A percentile compares a stretch with the other conserved stretches of the same genome.
Evolutionary conservation across 2,329 filamentous ascomycete species (phyloP).

Genomic region (Alternaria solani): DNA sequence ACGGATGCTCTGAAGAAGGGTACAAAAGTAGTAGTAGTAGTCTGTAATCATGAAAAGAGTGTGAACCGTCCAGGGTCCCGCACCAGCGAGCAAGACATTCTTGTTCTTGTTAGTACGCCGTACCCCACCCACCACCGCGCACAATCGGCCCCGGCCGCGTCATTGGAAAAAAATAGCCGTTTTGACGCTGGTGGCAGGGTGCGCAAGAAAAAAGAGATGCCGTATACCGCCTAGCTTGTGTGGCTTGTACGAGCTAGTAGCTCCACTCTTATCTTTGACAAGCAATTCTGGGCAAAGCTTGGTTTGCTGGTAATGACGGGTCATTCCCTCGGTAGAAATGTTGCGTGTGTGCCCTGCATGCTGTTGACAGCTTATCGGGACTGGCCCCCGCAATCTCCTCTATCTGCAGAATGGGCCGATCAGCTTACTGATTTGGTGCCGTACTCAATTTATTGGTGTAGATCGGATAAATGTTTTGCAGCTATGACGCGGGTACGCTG

Average conservation of each 20-base stretch:
- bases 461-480: background rate
- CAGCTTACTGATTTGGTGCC: background rate
- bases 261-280: constrained; percentile 29
- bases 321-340: background rate
- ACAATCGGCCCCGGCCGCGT: constrained; percentile 17
- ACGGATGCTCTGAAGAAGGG: background rate
- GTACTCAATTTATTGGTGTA: background rate
- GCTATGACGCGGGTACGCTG: background rate
- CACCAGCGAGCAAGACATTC: background rate
- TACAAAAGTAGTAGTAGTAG: background rate
- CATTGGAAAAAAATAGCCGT: constrained; percentile 11
- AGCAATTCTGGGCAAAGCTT: constrained; percentile 28
- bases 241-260: constrained; percentile 9
- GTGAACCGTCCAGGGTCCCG: background rate
- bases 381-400: background rate
- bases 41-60: constrained; percentile 5
- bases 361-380: background rate
- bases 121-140: constrained; percentile 4
- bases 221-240: constrained; percentile 20
- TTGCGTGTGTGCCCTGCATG: constrained; percentile 4
- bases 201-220: constrained; percentile 9
- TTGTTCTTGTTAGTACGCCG: constrained; percentile 10
- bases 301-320: background rate
- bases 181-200: constrained; percentile 7
- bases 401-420: background rate